Evolutionary conservation across 164 flowering plant species (phyloP).

Genomic region (Umbellularia californica): DNA sequence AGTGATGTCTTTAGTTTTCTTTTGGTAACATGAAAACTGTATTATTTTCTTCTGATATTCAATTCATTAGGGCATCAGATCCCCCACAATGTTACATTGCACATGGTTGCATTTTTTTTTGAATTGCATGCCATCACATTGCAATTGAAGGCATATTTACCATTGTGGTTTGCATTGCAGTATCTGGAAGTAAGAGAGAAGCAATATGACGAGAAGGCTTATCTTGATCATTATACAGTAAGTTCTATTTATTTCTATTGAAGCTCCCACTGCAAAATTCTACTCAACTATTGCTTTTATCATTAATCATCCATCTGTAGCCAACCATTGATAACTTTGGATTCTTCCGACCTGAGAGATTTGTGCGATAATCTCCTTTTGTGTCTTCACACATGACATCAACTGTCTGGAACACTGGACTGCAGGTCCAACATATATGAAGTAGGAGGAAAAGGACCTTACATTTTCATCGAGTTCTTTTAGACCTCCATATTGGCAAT

Average conservation of each 20-base stretch:
- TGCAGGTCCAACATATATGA: too few species aligned
- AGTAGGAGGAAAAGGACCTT: neutral
- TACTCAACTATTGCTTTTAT: too few species aligned
- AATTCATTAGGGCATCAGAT: neutral
- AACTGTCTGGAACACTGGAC: neutral
- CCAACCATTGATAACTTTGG: too few species aligned
- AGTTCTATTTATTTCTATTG: slow-evolving; percentile 21
- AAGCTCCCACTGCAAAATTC: neutral
- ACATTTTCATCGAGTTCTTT: neutral
- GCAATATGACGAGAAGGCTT: slow-evolving; percentile 82
- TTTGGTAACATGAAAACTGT: neutral
- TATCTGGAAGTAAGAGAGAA: slow-evolving; percentile 93
- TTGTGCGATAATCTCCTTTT: neutral
- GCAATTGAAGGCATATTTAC: slow-evolving; percentile 7
- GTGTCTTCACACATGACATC: neutral
- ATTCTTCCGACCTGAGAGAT: too few species aligned
- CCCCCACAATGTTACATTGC: neutral
- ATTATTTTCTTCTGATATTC: neutral
- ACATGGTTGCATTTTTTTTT: neutral
- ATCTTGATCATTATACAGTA: slow-evolving; percentile 78
- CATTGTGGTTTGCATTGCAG: slow-evolving; percentile 35
- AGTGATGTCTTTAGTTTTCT: neutral
- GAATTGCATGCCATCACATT: neutral
- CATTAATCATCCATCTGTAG: too few species aligned
- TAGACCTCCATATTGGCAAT: neutral